Evolutionary conservation across 192 early-diverging fungal genomes (phyloP).

Genomic region (Coemansia sp.): DNA sequence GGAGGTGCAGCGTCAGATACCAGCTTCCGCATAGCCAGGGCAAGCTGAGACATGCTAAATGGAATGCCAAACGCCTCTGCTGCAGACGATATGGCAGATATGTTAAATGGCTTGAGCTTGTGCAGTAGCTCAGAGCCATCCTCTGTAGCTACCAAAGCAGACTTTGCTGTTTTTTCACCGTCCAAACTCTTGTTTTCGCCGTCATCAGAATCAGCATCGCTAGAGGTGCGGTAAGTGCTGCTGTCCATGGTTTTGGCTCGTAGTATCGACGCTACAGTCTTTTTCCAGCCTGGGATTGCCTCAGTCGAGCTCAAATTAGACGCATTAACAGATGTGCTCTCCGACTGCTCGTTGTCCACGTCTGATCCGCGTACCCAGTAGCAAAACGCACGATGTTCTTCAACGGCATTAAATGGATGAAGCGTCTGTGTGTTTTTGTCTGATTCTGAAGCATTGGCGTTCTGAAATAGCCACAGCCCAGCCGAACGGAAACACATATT

Average conservation of each 20-base stretch:
- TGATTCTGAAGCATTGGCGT: background rate
- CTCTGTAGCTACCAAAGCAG: background rate
- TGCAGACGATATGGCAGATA: conserved; percentile 51
- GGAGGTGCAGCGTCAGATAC: background rate
- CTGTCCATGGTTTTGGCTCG: conserved; percentile 33
- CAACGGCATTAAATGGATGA: conserved; percentile 26
- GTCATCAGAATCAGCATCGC: conserved; percentile 3
- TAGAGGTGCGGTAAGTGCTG: conserved; percentile 7
- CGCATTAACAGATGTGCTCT: background rate
- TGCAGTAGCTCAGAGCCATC: conserved; percentile 10
- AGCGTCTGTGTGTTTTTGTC: background rate
- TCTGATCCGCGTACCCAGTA: conserved; percentile 44
- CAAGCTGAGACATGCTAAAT: conserved; percentile 38
- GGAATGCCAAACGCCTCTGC: conserved; percentile 55
- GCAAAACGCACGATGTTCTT: conserved; percentile 54
- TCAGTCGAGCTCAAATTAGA: background rate
- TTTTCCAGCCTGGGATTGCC: conserved; percentile 46
- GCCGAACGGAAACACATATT: conserved; percentile 42
- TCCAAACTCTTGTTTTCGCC: background rate
- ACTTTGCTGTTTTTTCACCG: background rate
- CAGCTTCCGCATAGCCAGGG: conserved; percentile 22
- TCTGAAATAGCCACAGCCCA: conserved; percentile 44
- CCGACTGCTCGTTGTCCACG: background rate
- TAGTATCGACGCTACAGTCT: conserved; percentile 37
- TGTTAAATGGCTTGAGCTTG: conserved; percentile 46